phyloP scores from a whole-genome alignment of 108 stramenopile genomes.

The Pseudonitzschia pungens region DNA sequence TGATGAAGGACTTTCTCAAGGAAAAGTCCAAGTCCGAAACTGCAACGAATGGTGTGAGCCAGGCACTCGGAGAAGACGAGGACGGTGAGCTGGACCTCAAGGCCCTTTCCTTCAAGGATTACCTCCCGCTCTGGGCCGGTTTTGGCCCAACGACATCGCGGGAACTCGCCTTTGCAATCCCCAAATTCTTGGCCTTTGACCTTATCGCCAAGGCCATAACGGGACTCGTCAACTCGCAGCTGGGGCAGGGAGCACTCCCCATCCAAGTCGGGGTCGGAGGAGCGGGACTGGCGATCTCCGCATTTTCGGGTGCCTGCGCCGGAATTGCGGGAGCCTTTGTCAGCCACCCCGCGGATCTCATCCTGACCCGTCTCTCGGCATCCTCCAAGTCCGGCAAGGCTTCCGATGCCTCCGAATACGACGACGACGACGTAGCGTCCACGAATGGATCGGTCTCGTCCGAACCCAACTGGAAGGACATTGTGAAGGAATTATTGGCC shows the following conservation, averaged over 20 bases:
- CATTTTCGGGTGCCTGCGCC: constrained; percentile 75
- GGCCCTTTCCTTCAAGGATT: constrained; percentile 26
- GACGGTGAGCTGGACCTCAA: constrained; percentile 15
- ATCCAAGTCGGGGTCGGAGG: constrained; percentile 82
- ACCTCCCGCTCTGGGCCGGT: constrained; percentile 69
- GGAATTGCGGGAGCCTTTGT: constrained; percentile 82
- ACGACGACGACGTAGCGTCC: not conserved
- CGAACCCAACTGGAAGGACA: constrained; percentile 51
- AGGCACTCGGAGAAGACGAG: not conserved
- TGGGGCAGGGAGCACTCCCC: constrained; percentile 51
- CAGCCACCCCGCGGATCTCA: constrained; percentile 86
- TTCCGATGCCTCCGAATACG: not conserved
- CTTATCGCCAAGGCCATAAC: constrained; percentile 58
- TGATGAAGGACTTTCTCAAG: constrained; percentile 66
- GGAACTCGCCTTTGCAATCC: constrained; percentile 87
- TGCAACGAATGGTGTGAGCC: not conserved
- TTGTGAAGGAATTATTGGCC: constrained; percentile 64
- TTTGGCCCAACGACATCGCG: constrained; percentile 77
- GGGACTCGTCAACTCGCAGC: constrained; percentile 54
- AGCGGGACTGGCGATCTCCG: constrained; percentile 69
- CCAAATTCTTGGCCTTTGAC: constrained; percentile 86
- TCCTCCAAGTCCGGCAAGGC: constrained; percentile 21
- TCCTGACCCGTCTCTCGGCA: constrained; percentile 77
- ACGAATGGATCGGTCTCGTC: constrained; percentile 11
- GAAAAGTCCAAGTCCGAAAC: constrained; percentile 8